Base-by-base conservation (phyloP, 2,329 filamentous ascomycete species). In the Dactylellina leptospora region DNA sequence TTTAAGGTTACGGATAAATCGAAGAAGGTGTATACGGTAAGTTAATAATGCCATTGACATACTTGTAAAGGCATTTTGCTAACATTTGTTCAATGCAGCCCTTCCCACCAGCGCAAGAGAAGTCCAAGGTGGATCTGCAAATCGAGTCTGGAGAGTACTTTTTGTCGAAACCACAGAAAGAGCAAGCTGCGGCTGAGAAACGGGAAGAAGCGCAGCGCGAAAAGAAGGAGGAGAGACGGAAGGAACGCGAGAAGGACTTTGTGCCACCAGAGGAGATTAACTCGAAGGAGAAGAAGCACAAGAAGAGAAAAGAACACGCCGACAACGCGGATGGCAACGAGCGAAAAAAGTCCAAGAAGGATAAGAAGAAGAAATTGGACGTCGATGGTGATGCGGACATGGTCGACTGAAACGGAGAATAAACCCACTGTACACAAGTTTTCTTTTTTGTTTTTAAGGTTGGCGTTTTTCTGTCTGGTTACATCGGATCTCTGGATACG, bases 91-190 rank as follows among this genome's bases (percentile, higher is more conserved):
- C n/a, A n/a, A n/a, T 18, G 40, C 27, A 77, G 75, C 93, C 95
- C 8, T 99, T 99, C 88, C 95, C 95, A 51, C 95, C 95, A 4
- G 87, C 92, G 44, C 92, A 93, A 75, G 93, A 99, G 85, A 96
- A 96, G 90, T 97, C 93, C 87, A 99, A 97, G 87, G 86, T 99
- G 77, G 95, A 99, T 81, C 82, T 92, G 81, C 93, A 99, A 85
- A 96, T 99, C 83, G 95, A 99, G 84, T 93, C 87, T 77, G 93
- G 95, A 82, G 93, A 97, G 82, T 99, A 96, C 82, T 97, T 97
- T 81, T 81, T 99, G 78, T 88, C 89, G 78, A 96, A 96, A 84
- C 88, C 93, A 78, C 93, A 92, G 71, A 96, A 96, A 84, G 91
- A 96, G 78, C 85, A 93, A 73, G 90, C 88, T 60, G 87, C 84